Percentiles rank a stretch among this genome's conserved stretches.
phyloP scores from a whole-genome alignment of 345 rosid species.

The Gossypium raimondii region DNA sequence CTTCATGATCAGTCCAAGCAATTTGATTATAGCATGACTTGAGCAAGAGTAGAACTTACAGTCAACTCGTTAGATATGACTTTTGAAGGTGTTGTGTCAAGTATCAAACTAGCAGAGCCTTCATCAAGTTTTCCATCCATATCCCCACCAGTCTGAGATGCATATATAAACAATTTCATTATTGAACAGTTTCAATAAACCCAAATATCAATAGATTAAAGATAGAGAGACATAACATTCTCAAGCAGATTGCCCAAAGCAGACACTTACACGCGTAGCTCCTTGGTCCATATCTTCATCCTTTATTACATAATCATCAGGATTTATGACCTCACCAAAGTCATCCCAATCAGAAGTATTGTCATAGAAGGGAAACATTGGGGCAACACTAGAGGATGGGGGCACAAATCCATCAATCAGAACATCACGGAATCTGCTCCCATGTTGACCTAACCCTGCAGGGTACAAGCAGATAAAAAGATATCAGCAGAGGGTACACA shows the following conservation, averaged over 20 bases:
- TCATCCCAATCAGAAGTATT: conserved; percentile 87
- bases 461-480: conserved; percentile 19
- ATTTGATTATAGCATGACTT: conserved; percentile 1
- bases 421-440: conserved; percentile 62
- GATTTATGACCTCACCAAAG: conserved; percentile 94
- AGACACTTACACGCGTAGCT: conserved; percentile 49
- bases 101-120: conserved; percentile 80
- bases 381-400: conserved; percentile 72
- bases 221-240: neutral
- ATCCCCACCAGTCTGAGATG: conserved; percentile 63
- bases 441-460: conserved; percentile 53
- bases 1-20: neutral
- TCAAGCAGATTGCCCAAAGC: conserved; percentile 12
- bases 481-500: neutral
- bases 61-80: conserved; percentile 87
- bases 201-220: neutral
- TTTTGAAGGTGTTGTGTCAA: conserved; percentile 93
- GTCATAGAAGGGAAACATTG: conserved; percentile 92
- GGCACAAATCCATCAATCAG: conserved; percentile 93
- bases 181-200: neutral
- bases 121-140: conserved; percentile 87
- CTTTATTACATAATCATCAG: conserved; percentile 86
- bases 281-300: conserved; percentile 81
- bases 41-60: conserved; percentile 51
- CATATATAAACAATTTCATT: neutral